Percentiles rank a stretch among this genome's conserved stretches.
Conservation (phyloP, 345 rosid genomes). For the Acer campestre region DNA sequence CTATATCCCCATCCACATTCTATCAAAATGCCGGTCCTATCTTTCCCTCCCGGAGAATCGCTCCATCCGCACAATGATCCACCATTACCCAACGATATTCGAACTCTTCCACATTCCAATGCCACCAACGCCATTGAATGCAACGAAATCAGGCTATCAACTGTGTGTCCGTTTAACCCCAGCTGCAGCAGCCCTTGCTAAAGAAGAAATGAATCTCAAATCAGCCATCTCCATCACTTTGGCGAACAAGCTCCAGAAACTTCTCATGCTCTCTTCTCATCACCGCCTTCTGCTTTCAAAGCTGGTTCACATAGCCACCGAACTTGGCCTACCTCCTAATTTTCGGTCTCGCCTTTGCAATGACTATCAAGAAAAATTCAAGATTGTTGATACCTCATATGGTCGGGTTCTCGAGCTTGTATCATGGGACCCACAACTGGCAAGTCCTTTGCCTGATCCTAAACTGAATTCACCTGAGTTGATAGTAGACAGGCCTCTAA, state of each 20-base stretch:
- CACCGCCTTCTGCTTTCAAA: slow-evolving; percentile 70
- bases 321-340: slow-evolving; percentile 89
- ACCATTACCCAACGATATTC: slow-evolving; percentile 80
- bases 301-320: slow-evolving; percentile 82
- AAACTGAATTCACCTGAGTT: slow-evolving; percentile 37
- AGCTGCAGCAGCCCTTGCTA: slow-evolving; percentile 62
- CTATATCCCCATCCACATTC: slow-evolving; percentile 68
- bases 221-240: slow-evolving; percentile 55
- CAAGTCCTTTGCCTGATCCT: slow-evolving; percentile 44
- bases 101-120: slow-evolving; percentile 66
- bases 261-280: slow-evolving; percentile 86
- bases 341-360: slow-evolving; percentile 86
- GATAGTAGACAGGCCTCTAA: slow-evolving; percentile 86
- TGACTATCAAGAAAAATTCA: slow-evolving; percentile 73
- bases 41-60: slow-evolving; percentile 59
- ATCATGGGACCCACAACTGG: slow-evolving; percentile 66
- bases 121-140: slow-evolving; percentile 73
- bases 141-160: slow-evolving; percentile 61
- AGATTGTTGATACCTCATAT: slow-evolving; percentile 71
- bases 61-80: slow-evolving; percentile 66
- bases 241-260: slow-evolving; percentile 80
- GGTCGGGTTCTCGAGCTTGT: slow-evolving; percentile 92
- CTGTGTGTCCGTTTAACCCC: slow-evolving; percentile 81
- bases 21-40: slow-evolving; percentile 71
- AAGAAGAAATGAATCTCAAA: slow-evolving; percentile 52